Evolutionary conservation across 2,329 filamentous ascomycete species (phyloP).

Genomic region (Aspergillus neotritici): DNA sequence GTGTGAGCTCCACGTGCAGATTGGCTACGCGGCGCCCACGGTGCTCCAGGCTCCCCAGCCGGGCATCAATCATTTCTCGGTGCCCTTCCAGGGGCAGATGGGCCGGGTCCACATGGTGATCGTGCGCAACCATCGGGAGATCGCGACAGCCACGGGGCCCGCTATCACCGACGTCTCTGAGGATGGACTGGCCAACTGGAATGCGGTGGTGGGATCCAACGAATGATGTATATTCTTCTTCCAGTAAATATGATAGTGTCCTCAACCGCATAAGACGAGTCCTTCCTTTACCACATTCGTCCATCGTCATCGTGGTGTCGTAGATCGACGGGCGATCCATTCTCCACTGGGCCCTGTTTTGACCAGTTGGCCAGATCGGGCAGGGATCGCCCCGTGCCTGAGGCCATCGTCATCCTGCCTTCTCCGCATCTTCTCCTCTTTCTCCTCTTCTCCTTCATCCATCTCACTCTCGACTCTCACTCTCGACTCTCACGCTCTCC

Average conservation of each 20-base stretch:
- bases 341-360: too few relatives aligned
- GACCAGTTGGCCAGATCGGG: neutral
- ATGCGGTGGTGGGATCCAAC: constrained; percentile 33
- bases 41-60: constrained; percentile 15
- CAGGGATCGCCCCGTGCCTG: too few relatives aligned
- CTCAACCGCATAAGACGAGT: too few relatives aligned
- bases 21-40: constrained; percentile 20
- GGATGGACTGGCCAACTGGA: constrained; percentile 31
- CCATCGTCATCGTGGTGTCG: too few relatives aligned
- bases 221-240: constrained; percentile 2
- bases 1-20: constrained; percentile 25
- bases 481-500: neutral
- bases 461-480: neutral
- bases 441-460: neutral
- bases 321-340: too few relatives aligned
- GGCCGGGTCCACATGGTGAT: constrained; percentile 26
- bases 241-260: too few relatives aligned
- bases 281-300: too few relatives aligned
- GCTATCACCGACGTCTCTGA: constrained; percentile 24
- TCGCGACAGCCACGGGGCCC: constrained; percentile 22
- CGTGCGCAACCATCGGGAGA: constrained; percentile 17
- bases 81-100: constrained; percentile 26
- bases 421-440: neutral
- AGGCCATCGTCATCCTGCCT: neutral
- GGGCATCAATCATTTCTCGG: constrained; percentile 29